These are phyloP conservation scores for Talaromyces trachyspermus DNA, from an alignment of 495 filamentous ascomycete species.

Conservation along the genomic window DNA sequence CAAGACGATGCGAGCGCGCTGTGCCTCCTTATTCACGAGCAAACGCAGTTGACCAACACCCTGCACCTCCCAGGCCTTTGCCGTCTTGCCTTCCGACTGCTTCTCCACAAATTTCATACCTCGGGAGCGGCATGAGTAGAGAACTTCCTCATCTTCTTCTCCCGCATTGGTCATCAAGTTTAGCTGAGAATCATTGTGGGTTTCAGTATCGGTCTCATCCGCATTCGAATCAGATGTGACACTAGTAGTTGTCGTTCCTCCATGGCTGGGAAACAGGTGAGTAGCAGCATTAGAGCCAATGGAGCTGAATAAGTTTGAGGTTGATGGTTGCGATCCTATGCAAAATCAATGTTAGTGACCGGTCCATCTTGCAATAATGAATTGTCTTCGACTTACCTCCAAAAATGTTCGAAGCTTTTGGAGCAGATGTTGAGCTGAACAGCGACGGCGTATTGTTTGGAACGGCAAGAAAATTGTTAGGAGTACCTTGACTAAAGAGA, in stretches of 20 bases:
- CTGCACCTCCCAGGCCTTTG: conserved; percentile 48
- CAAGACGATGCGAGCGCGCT: conserved; percentile 55
- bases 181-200: conserved; percentile 44
- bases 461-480: conserved; percentile 16
- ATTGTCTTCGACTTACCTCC: conserved; percentile 12
- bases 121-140: conserved; percentile 57
- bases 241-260: conserved; percentile 24
- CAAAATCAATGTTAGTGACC: conserved; percentile 10
- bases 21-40: conserved; percentile 58
- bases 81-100: conserved; percentile 14
- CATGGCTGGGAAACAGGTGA: conserved; percentile 4
- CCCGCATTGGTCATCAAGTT: conserved; percentile 59
- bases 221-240: conserved; percentile 56
- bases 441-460: conserved; percentile 6
- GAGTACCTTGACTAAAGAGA: conserved; percentile 13
- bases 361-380: conserved; percentile 49
- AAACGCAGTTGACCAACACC: conserved; percentile 60
- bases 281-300: conserved; percentile 23
- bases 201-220: conserved; percentile 48
- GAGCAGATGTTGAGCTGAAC: conserved; percentile 11
- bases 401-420: conserved; percentile 20
- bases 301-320: neutral
- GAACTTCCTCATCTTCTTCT: conserved; percentile 61
- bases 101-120: conserved; percentile 46
- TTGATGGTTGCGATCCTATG: neutral